Percentiles rank a stretch among this genome's conserved stretches.
Conservation (phyloP, 2,329 filamentous ascomycete species). For the Alternaria atra region DNA sequence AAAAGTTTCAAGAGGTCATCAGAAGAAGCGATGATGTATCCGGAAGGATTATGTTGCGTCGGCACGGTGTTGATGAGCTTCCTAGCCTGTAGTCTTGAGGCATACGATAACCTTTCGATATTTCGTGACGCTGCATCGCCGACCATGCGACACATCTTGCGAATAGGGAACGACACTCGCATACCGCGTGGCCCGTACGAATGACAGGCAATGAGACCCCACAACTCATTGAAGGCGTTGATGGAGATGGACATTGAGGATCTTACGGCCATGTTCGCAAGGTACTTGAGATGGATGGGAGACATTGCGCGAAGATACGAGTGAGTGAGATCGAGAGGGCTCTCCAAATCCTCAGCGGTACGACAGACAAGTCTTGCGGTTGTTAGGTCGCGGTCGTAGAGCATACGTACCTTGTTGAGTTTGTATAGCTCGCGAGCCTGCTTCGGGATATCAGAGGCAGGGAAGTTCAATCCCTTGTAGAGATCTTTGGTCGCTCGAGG, state of each 20-base stretch:
- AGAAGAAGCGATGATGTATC: constrained; percentile 89
- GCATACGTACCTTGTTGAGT: constrained; percentile 84
- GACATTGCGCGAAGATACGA: constrained; percentile 89
- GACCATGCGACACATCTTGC: constrained; percentile 89
- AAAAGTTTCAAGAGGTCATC: constrained; percentile 86
- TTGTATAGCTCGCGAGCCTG: constrained; percentile 91
- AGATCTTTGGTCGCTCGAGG: constrained; percentile 80
- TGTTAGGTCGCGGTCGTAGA: constrained; percentile 84
- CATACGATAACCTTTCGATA: constrained; percentile 87
- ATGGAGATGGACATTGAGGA: constrained; percentile 95
- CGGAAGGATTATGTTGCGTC: constrained; percentile 81
- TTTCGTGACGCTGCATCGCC: constrained; percentile 87
- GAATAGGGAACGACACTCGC: constrained; percentile 90
- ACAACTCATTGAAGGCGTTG: constrained; percentile 83
- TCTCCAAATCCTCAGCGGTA: constrained; percentile 74
- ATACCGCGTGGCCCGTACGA: constrained; percentile 80
- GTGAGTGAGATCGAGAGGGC: constrained; percentile 82
- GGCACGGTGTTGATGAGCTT: constrained; percentile 89
- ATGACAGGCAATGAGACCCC: constrained; percentile 89
- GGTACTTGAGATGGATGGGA: constrained; percentile 86
- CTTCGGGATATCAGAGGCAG: constrained; percentile 84
- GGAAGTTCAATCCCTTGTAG: constrained; percentile 88
- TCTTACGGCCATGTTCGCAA: constrained; percentile 88
- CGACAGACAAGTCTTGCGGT: constrained; percentile 85
- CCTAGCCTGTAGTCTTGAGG: constrained; percentile 81